These are phyloP conservation scores for Cyberlindnera mycetangii DNA, from an alignment of 805 yeast genomes.

Conservation along the genomic window DNA sequence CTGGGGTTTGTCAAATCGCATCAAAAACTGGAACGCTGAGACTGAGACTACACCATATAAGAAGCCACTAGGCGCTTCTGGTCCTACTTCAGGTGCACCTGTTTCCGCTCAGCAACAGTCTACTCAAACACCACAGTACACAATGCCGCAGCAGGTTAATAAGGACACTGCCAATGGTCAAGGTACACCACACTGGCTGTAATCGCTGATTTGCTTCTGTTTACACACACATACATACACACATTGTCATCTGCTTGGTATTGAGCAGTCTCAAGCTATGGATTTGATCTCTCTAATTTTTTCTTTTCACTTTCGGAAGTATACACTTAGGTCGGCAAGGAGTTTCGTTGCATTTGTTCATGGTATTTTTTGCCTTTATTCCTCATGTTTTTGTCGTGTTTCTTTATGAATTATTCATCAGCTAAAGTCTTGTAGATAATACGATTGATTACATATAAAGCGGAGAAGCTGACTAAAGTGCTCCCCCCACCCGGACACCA, in stretches of 20 bases:
- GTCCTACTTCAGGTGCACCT: background rate
- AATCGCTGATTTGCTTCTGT: background rate
- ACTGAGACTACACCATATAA: slow-evolving; percentile 1
- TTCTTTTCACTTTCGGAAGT: background rate
- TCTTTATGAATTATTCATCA: too few relatives aligned
- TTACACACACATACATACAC: background rate
- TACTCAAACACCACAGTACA: slow-evolving; percentile 19
- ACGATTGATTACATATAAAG: too few relatives aligned
- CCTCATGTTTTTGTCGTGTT: background rate
- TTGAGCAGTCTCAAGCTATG: too few relatives aligned
- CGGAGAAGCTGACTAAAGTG: too few relatives aligned
- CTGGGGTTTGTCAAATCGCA: slow-evolving; percentile 1
- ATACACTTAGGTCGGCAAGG: background rate
- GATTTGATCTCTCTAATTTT: background rate
- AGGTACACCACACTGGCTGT: slow-evolving; percentile 18
- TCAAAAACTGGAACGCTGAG: slow-evolving; percentile 10
- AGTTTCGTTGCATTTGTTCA: slow-evolving; percentile 3
- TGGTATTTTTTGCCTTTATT: background rate
- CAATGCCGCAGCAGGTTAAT: slow-evolving; percentile 18
- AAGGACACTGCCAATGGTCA: slow-evolving; percentile 6
- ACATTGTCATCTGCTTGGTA: background rate
- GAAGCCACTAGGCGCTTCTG: background rate
- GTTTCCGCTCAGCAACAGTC: slow-evolving; percentile 10
- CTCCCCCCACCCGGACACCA: too few relatives aligned
- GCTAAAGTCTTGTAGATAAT: too few relatives aligned